Evolutionary conservation across 371 early-diverging fungal species (phyloP).

Genomic region (Sporodiniella umbellata): DNA sequence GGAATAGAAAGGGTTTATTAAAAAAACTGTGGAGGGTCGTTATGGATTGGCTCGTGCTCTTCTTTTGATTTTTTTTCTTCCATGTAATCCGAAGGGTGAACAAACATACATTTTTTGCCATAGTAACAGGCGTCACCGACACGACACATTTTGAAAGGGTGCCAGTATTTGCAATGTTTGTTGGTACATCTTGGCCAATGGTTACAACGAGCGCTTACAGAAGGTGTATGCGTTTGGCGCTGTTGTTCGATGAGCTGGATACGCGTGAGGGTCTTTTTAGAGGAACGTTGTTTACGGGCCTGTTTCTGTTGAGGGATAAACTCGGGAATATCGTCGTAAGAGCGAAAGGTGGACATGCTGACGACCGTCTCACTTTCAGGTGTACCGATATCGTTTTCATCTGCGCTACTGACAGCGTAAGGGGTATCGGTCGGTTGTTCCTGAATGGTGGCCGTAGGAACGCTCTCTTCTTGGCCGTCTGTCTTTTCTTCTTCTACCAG

Average conservation of each 20-base stretch:
- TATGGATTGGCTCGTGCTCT: no score
- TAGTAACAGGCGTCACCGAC: conserved; percentile 44
- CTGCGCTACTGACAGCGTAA: conserved; percentile 9
- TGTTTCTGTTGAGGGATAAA: conserved; percentile 15
- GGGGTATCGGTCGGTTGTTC: conserved; percentile 3
- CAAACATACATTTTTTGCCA: conserved; percentile 50
- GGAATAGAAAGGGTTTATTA: no score
- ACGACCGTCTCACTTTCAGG: conserved; percentile 12
- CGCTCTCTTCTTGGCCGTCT: not conserved
- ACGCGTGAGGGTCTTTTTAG: conserved; percentile 32
- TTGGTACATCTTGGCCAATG: conserved; percentile 61
- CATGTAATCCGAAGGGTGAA: conserved; percentile 42
- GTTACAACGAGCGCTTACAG: conserved; percentile 47
- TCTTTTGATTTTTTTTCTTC: conserved; percentile 1
- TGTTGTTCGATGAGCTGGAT: conserved; percentile 36
- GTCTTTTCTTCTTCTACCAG: no score
- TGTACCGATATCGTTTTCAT: conserved; percentile 17
- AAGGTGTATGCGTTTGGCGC: conserved; percentile 29
- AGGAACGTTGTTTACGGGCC: conserved; percentile 2
- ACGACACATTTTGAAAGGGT: conserved; percentile 47
- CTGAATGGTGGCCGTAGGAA: not conserved
- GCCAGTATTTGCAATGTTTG: conserved; percentile 57
- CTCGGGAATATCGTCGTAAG: conserved; percentile 14
- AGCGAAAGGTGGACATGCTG: not conserved
- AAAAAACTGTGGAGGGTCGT: no score